phyloP scores from a whole-genome alignment of 1,139 yeast species.

The Pichia sp. region DNA sequence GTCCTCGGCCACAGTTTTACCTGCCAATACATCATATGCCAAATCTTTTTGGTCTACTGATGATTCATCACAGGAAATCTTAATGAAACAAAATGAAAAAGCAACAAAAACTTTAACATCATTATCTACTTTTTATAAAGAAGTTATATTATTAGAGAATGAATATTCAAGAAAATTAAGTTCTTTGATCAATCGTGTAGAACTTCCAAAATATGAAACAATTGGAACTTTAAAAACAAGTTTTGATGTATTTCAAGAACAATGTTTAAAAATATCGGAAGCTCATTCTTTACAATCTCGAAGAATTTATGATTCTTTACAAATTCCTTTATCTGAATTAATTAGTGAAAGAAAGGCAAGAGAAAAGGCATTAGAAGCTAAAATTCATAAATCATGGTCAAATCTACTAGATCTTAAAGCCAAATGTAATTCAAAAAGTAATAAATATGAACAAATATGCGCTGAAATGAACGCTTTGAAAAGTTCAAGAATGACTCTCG shows the following conservation, averaged over 20 bases:
- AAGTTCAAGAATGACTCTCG: conserved; percentile 64
- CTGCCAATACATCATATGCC: conserved; percentile 14
- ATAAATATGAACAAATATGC: conserved; percentile 54
- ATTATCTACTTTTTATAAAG: conserved; percentile 41
- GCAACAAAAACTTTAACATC: conserved; percentile 37
- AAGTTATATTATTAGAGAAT: conserved; percentile 57
- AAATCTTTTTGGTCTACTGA: conserved; percentile 29
- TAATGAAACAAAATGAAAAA: conserved; percentile 44
- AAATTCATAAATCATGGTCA: conserved; percentile 37
- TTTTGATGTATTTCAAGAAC: conserved; percentile 51
- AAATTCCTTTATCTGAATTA: conserved; percentile 39
- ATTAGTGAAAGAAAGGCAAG: conserved; percentile 37
- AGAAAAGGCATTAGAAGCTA: conserved; percentile 41
- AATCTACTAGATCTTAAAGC: conserved; percentile 34
- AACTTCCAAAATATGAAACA: conserved; percentile 53
- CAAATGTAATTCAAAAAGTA: conserved; percentile 39
- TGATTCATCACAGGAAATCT: conserved; percentile 32
- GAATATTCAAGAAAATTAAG: conserved; percentile 58
- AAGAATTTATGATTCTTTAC: conserved; percentile 35
- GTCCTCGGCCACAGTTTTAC: neutral
- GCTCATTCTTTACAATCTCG: conserved; percentile 43
- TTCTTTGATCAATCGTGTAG: conserved; percentile 41
- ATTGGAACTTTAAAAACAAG: conserved; percentile 52
- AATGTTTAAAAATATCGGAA: conserved; percentile 45
- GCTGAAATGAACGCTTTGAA: conserved; percentile 50